Conservation (phyloP, 345 rosid species). For the Syzygium aromaticum region DNA sequence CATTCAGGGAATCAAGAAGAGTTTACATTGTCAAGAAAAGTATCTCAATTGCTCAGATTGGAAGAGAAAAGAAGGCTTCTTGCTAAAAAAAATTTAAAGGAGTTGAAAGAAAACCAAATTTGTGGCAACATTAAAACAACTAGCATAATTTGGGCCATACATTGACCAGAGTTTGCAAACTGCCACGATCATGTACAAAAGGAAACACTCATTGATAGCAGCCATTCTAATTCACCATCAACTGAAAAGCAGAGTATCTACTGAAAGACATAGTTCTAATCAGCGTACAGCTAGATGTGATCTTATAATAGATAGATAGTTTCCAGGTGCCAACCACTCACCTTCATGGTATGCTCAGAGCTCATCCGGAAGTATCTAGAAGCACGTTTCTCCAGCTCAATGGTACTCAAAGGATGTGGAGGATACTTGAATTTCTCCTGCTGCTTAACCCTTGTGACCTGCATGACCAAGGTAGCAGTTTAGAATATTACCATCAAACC, state of each 20-base stretch:
- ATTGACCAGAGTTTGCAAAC: not conserved
- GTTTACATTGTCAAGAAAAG: not conserved
- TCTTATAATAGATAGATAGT: not conserved
- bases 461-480: not conserved
- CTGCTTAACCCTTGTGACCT: constrained; percentile 80
- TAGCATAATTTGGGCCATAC: not conserved
- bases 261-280: not conserved
- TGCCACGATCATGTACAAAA: not conserved
- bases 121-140: not conserved
- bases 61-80: not conserved
- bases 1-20: not conserved
- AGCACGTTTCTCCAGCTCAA: constrained; percentile 96
- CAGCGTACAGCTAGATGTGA: not conserved
- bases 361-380: constrained; percentile 90
- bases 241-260: not conserved
- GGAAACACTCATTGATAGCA: not conserved
- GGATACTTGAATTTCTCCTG: constrained; percentile 78
- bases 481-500: not conserved
- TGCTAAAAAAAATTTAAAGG: not conserved
- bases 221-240: not conserved
- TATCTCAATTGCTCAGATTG: not conserved
- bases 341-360: constrained; percentile 98
- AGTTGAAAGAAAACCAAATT: not conserved
- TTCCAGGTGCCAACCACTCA: constrained; percentile 3
- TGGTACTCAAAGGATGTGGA: constrained; percentile 90